phyloP scores from a whole-genome alignment of 768 basidiomycete genomes.

The Termitomyces titanicus region DNA sequence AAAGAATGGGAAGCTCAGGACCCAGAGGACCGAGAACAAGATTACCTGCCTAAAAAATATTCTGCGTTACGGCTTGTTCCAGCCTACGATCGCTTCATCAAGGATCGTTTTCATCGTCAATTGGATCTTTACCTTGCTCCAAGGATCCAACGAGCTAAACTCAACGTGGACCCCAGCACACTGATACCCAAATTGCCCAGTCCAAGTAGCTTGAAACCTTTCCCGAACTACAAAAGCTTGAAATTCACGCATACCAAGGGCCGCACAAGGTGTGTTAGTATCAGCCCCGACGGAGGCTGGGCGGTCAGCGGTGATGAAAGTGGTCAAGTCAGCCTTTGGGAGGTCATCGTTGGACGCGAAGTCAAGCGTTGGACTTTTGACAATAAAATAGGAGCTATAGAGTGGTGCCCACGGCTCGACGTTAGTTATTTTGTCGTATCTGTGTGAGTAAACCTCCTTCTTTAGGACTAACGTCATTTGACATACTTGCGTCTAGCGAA shows the following conservation, averaged over 20 bases:
- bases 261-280: constrained; percentile 68
- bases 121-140: constrained; percentile 97
- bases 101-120: constrained; percentile 90
- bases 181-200: constrained; percentile 94
- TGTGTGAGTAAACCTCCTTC: constrained; percentile 51
- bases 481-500: constrained; percentile 48
- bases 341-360: constrained; percentile 84
- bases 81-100: constrained; percentile 87
- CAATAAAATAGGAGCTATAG: constrained; percentile 75
- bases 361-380: constrained; percentile 84
- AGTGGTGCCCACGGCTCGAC: constrained; percentile 92
- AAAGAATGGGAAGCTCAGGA: constrained; percentile 81
- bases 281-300: constrained; percentile 92
- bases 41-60: constrained; percentile 88
- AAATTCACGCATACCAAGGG: constrained; percentile 63
- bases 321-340: constrained; percentile 88
- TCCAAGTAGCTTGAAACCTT: constrained; percentile 87
- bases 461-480: constrained; percentile 2
- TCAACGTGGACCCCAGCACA: constrained; percentile 89
- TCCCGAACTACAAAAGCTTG: constrained; percentile 84
- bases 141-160: constrained; percentile 78
- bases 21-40: constrained; percentile 83
- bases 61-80: constrained; percentile 85
- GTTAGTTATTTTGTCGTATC: constrained; percentile 76
- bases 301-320: constrained; percentile 87